Conservation (phyloP, 176 grass and related monocot species). For the Raddia distichophylla region DNA sequence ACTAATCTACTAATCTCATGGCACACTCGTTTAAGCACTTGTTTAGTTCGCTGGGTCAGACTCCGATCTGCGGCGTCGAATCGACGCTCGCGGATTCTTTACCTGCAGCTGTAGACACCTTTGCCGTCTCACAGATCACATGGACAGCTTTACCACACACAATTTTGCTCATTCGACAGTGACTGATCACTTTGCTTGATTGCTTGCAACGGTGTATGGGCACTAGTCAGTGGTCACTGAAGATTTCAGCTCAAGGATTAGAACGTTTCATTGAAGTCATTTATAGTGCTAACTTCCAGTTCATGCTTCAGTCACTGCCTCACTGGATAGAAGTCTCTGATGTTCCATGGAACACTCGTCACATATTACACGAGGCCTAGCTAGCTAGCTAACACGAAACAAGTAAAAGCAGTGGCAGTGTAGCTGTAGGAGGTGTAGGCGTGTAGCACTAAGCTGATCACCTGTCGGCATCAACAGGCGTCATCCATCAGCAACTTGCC, state of each 20-base stretch:
- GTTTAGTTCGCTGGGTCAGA: neutral
- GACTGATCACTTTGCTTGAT: too few species aligned
- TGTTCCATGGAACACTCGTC: slow-evolving; percentile 3
- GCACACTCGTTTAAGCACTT: too few species aligned
- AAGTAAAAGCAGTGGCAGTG: neutral
- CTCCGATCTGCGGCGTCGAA: neutral
- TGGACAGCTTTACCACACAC: neutral
- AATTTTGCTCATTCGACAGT: neutral
- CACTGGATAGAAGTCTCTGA: slow-evolving; percentile 1
- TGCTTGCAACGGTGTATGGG: neutral
- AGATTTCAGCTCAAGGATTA: neutral
- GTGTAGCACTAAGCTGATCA: slow-evolving; percentile 1
- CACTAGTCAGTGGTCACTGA: neutral
- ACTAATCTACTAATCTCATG: too few species aligned
- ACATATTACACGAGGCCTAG: slow-evolving; percentile 21
- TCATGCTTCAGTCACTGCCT: neutral
- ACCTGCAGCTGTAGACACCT: neutral
- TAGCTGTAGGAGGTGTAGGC: too few species aligned
- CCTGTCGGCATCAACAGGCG: neutral
- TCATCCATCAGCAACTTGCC: neutral
- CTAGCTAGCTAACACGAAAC: slow-evolving; percentile 13
- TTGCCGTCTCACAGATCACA: neutral
- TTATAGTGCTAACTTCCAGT: neutral
- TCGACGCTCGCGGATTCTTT: neutral
- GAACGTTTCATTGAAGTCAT: neutral